Conservation (phyloP, 2,329 filamentous ascomycete genomes). For the Neonectria ditissima region DNA sequence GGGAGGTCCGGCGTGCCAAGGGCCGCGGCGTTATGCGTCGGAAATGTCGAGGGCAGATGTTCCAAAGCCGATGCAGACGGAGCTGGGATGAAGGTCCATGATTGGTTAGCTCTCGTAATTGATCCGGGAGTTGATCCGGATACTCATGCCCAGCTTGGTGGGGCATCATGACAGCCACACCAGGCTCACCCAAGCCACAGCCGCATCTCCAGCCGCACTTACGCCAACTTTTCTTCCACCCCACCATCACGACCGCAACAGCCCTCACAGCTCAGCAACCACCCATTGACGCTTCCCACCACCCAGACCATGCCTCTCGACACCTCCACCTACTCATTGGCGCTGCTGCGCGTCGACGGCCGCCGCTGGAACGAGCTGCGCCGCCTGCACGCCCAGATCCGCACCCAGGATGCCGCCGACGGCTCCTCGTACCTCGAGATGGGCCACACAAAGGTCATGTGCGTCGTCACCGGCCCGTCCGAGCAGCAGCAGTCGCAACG, state of each 20-base stretch:
- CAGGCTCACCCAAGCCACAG: conserved; percentile 17
- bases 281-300: not conserved
- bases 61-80: conserved; percentile 40
- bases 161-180: conserved; percentile 14
- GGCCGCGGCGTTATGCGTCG: conserved; percentile 23
- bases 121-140: conserved; percentile 36
- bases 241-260: conserved; percentile 24
- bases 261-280: not conserved
- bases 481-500: conserved; percentile 65
- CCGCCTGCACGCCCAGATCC: conserved; percentile 87
- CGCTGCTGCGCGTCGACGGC: conserved; percentile 83
- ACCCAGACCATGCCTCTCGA: conserved; percentile 84
- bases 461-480: conserved; percentile 86
- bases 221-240: conserved; percentile 38
- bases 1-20: conserved; percentile 16
- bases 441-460: conserved; percentile 97
- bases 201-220: conserved; percentile 42
- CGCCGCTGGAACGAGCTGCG: conserved; percentile 98
- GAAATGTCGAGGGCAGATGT: conserved; percentile 29
- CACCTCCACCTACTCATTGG: conserved; percentile 90
- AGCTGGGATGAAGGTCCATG: not conserved
- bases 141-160: conserved; percentile 24
- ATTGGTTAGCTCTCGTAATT: conserved; percentile 17
- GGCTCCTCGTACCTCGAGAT: conserved; percentile 95
- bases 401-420: conserved; percentile 91